These are phyloP conservation scores for Trichophyton mentagrophytes DNA, from an alignment of 2,329 filamentous ascomycete species.

Conservation along the genomic window DNA sequence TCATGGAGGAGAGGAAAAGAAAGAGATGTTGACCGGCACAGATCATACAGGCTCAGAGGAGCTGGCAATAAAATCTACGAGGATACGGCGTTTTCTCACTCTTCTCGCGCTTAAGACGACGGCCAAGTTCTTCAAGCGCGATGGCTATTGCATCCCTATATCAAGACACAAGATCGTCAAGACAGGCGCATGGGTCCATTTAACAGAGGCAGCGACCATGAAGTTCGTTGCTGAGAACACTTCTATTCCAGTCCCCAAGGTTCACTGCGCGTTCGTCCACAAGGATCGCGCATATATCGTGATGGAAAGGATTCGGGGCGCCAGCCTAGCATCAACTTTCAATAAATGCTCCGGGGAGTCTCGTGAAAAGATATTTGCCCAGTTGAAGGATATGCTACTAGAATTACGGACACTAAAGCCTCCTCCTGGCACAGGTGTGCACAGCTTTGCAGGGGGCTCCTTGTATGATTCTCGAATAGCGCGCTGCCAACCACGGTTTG, in stretches of 20 bases:
- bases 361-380: conserved; percentile 6
- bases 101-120: neutral
- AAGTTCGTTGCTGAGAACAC: conserved; percentile 31
- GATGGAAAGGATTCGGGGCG: conserved; percentile 31
- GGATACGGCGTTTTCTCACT: neutral
- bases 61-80: neutral
- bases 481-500: conserved; percentile 14
- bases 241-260: conserved; percentile 34
- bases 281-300: conserved; percentile 34
- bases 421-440: conserved; percentile 6
- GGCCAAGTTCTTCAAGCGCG: neutral
- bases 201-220: conserved; percentile 32
- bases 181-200: conserved; percentile 19
- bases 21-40: neutral
- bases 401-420: conserved; percentile 13
- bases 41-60: neutral
- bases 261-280: conserved; percentile 34
- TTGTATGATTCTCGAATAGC: neutral
- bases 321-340: conserved; percentile 16
- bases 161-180: conserved; percentile 19
- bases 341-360: conserved; percentile 7
- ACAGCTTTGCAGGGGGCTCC: conserved; percentile 4
- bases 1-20: neutral
- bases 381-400: conserved; percentile 10
- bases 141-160: neutral